Conservation (phyloP, 2,329 filamentous ascomycete species). For the Fusarium buharicum region DNA sequence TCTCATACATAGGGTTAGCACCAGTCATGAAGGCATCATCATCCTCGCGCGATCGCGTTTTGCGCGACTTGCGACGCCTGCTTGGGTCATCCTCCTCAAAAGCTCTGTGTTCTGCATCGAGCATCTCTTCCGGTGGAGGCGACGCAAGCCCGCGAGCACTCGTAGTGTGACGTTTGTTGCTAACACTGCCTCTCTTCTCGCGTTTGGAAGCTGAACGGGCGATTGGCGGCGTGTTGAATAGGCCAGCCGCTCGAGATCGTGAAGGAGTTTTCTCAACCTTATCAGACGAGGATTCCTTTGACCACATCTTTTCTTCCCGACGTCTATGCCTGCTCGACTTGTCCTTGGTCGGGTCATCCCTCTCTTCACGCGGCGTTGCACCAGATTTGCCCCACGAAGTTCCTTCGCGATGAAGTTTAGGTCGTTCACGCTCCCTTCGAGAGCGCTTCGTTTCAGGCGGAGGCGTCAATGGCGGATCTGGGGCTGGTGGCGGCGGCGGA, state of each 20-base stretch:
- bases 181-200: slow-evolving; percentile 67
- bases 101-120: slow-evolving; percentile 80
- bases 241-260: slow-evolving; percentile 67
- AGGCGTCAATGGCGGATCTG: slow-evolving; percentile 60
- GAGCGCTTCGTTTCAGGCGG: slow-evolving; percentile 67
- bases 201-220: slow-evolving; percentile 76
- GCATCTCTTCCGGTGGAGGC: slow-evolving; percentile 75
- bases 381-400: slow-evolving; percentile 82
- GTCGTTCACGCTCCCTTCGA: slow-evolving; percentile 73
- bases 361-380: slow-evolving; percentile 57
- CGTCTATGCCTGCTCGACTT: slow-evolving; percentile 68
- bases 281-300: slow-evolving; percentile 79
- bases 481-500: slow-evolving; percentile 55
- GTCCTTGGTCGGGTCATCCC: slow-evolving; percentile 65
- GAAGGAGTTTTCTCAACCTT: slow-evolving; percentile 66
- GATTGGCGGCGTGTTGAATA: slow-evolving; percentile 75
- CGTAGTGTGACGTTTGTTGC: slow-evolving; percentile 71
- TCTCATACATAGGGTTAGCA: slow-evolving; percentile 49
- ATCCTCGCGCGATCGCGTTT: slow-evolving; percentile 44
- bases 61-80: slow-evolving; percentile 58
- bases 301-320: slow-evolving; percentile 70
- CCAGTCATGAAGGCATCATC: slow-evolving; percentile 63
- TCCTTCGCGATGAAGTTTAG: slow-evolving; percentile 77
- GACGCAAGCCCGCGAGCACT: slow-evolving; percentile 74
- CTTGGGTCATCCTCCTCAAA: slow-evolving; percentile 66